Base-by-base conservation (phyloP, 306 rosid species). In the Chamaecrista fasciculata region DNA sequence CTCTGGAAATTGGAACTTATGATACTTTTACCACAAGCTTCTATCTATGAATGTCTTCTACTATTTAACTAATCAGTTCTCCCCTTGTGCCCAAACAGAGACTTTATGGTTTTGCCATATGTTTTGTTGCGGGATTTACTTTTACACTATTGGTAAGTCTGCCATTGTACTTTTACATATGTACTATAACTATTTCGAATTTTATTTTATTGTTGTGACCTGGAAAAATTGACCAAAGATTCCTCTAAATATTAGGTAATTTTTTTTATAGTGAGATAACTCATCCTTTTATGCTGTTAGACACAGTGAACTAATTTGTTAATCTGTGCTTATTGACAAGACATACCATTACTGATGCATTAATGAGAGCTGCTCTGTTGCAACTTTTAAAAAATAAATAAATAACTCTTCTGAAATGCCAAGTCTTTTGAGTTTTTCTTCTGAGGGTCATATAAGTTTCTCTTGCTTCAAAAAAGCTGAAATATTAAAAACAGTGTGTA, bases 81-180 rank as follows among this genome's bases (percentile, higher is more conserved):
- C 67, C 68, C 15, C 50, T 25, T 78, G 29, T 78, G 60, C 65
- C 52, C 79, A 36, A 60, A 19, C 66, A 93, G 97, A 81, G 98
- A 76, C 57, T 93, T 29, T 86, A 93, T 50, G 98, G 97, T 66
- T 93, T 93, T 50, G 89, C 96, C 67, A 85, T 90, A 58, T 93
- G 97, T 84, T 86, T 93, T 73, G 65, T 82, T 70, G 82, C 96
- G 70, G 98, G 98, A 39, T 65, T 88, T 68, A 84, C 96, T 25
- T 90, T 81, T 71, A 88, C 97, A 2, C 81, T 93, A 49, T 69
- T 93, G 88, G 98, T 93, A 83, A 83, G 88, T 81, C 71, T 43
- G 26, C 18, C 20, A 11, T 14, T 15, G 15, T 46, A 40, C 10
- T 31, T 15, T n/a, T 51, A 4, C 46, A 9, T 6, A 19, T 8